Conservation (phyloP, 306 rosid species). For the Ceratonia siliqua region DNA sequence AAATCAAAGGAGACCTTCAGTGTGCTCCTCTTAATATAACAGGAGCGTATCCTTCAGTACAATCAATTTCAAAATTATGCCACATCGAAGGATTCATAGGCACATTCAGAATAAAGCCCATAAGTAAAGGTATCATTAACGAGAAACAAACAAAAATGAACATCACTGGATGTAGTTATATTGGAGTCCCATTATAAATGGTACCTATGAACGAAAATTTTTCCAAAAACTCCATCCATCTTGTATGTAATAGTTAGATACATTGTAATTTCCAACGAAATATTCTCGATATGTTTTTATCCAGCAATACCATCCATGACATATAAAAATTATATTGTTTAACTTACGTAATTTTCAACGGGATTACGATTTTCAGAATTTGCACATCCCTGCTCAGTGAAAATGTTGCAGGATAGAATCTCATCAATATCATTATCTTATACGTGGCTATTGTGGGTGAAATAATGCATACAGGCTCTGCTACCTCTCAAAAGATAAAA, state of each 20-base stretch:
- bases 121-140: neutral
- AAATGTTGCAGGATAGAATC: neutral
- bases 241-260: too few species aligned
- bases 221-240: neutral
- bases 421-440: neutral
- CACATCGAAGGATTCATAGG: neutral
- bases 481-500: conserved; percentile 28
- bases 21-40: neutral
- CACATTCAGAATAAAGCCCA: neutral
- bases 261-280: too few species aligned
- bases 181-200: neutral
- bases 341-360: neutral
- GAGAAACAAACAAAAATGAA: conserved; percentile 1
- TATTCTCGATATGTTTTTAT: neutral
- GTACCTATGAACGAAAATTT: neutral
- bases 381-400: neutral
- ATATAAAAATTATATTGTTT: neutral
- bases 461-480: neutral
- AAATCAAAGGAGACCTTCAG: neutral
- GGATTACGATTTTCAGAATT: neutral
- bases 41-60: neutral
- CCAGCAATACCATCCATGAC: neutral
- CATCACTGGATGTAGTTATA: neutral
- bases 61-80: neutral
- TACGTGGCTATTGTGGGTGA: neutral